These are phyloP conservation scores for Penicillium diatomitis DNA, from an alignment of 495 filamentous ascomycete species.

Conservation along the genomic window DNA sequence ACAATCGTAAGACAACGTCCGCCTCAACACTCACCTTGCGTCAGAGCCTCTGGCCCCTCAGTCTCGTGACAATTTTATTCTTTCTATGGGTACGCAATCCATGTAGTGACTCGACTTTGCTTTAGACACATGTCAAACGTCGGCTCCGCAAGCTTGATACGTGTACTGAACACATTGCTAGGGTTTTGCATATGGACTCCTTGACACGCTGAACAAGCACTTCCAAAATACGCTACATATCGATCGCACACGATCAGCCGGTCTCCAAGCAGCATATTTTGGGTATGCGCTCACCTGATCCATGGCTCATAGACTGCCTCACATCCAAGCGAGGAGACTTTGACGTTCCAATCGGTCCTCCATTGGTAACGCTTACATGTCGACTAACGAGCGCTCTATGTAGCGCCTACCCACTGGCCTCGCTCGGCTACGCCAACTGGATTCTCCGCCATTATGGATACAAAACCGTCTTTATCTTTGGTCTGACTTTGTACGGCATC, in stretches of 20 bases:
- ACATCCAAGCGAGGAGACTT: too few species aligned
- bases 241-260: conserved; percentile 39
- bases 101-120: not conserved
- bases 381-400: too few species aligned
- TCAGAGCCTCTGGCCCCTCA: conserved; percentile 43
- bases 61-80: conserved; percentile 51
- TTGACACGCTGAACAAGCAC: conserved; percentile 43
- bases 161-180: conserved; percentile 5
- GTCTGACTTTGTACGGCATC: conserved; percentile 41
- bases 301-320: not conserved
- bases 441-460: conserved; percentile 45
- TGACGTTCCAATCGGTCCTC: too few species aligned
- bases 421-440: conserved; percentile 51
- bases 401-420: conserved; percentile 50
- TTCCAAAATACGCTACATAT: conserved; percentile 48
- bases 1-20: conserved; percentile 42
- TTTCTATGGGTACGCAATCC: conserved; percentile 50
- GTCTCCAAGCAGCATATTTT: conserved; percentile 48
- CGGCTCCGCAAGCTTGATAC: too few species aligned
- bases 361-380: too few species aligned
- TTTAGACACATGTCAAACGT: not conserved
- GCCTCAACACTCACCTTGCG: conserved; percentile 51
- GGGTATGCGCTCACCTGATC: conserved; percentile 14
- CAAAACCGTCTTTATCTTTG: conserved; percentile 45
- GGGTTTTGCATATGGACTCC: conserved; percentile 43